A percentile compares a stretch with the other conserved stretches of the same genome.
These are phyloP conservation scores for Sporobolomyces roseus DNA, from an alignment of 768 basidiomycete genomes.

Conservation along the genomic window DNA sequence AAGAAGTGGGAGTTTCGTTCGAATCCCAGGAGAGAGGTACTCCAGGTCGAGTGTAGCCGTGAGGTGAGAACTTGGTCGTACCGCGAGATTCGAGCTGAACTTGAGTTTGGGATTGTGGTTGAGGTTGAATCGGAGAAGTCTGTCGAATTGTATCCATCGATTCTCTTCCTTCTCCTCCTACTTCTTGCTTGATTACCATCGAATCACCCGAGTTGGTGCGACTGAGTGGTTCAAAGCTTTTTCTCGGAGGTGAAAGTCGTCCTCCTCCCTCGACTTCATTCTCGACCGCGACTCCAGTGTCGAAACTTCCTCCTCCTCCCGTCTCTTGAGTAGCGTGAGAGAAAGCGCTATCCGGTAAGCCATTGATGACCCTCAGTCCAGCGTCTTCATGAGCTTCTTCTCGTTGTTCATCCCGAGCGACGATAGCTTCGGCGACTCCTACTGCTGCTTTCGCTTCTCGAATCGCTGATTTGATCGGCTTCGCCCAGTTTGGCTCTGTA, in stretches of 20 bases:
- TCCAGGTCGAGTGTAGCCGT: slow-evolving; percentile 10
- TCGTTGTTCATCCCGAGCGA: slow-evolving; percentile 10
- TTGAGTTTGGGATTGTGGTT: too few relatives aligned
- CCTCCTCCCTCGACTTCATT: slow-evolving; percentile 9
- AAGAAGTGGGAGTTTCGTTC: neutral
- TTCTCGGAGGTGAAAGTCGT: too few relatives aligned
- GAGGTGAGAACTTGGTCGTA: slow-evolving; percentile 25
- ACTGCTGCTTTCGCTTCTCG: slow-evolving; percentile 57
- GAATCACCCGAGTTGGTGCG: slow-evolving; percentile 27
- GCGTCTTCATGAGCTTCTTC: neutral
- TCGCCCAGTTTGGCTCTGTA: slow-evolving; percentile 79
- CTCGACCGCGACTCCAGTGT: slow-evolving; percentile 28
- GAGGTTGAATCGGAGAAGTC: neutral
- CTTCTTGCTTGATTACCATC: slow-evolving; percentile 13
- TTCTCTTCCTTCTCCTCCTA: neutral
- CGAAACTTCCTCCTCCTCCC: slow-evolving; percentile 3
- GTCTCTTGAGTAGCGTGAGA: neutral
- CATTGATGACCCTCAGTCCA: slow-evolving; percentile 40
- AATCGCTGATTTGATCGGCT: slow-evolving; percentile 76
- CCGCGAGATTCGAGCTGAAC: too few relatives aligned
- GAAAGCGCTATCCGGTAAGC: slow-evolving; percentile 33
- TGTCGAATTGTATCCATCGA: slow-evolving; percentile 2
- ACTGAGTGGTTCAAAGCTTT: neutral
- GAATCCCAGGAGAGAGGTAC: slow-evolving; percentile 22
- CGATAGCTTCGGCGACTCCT: slow-evolving; percentile 66